Evolutionary conservation across 441 rosid genomes (phyloP).

Genomic region (Euphorbia schlechtendalii): DNA sequence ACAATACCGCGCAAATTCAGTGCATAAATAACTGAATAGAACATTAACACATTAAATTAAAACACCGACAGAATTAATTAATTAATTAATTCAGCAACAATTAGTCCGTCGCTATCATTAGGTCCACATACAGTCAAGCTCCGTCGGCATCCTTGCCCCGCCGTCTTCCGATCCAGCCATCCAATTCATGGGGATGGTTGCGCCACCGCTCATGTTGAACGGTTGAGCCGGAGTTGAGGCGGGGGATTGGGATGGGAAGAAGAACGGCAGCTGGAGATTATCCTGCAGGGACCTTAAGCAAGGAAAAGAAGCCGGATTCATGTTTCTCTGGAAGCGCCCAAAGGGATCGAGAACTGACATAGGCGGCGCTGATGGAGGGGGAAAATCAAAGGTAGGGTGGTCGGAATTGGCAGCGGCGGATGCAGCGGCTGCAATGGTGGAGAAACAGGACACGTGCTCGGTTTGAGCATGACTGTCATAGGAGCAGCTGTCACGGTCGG

Average conservation of each 20-base stretch:
- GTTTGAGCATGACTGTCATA: conserved; percentile 41
- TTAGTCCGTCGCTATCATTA: conserved; percentile 21
- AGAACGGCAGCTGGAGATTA: conserved; percentile 43
- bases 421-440: conserved; percentile 62
- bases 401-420: conserved; percentile 31
- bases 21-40: background rate
- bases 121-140: conserved; percentile 77
- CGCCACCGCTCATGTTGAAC: conserved; percentile 21
- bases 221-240: conserved; percentile 28
- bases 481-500: conserved; percentile 45
- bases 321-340: conserved; percentile 26
- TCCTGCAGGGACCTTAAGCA: conserved; percentile 73
- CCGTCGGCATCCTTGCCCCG: conserved; percentile 38
- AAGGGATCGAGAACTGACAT: conserved; percentile 24
- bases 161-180: conserved; percentile 29
- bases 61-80: background rate
- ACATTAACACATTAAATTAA: background rate
- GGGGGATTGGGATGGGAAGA: conserved; percentile 39
- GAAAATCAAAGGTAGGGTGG: conserved; percentile 14
- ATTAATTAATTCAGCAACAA: too few relatives aligned
- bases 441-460: conserved; percentile 99
- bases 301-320: conserved; percentile 40
- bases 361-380: conserved; percentile 23
- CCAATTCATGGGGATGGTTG: conserved; percentile 32
- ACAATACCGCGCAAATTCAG: background rate